These are phyloP conservation scores for Alternaria sp. DNA, from an alignment of 2,329 filamentous ascomycete species.

Conservation along the genomic window DNA sequence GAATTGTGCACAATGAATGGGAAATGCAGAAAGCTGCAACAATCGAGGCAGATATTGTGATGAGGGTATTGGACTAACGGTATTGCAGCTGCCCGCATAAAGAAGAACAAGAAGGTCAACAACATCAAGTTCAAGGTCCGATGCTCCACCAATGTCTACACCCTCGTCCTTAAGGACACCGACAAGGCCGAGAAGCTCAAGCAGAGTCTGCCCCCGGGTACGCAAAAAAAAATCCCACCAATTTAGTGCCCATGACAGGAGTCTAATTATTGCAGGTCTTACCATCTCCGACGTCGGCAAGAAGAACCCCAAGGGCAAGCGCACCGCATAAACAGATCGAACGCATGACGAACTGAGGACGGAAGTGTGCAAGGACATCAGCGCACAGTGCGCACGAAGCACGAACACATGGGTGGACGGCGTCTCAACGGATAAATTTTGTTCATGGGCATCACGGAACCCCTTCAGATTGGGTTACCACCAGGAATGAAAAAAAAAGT, in stretches of 20 bases:
- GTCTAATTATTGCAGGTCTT: constrained; percentile 56
- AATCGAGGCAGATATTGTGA: background rate
- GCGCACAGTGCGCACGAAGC: constrained; percentile 26
- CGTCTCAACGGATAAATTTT: constrained; percentile 46
- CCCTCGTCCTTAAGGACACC: constrained; percentile 95
- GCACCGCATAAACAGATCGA: constrained; percentile 41
- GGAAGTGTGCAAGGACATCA: constrained; percentile 20
- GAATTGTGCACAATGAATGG: constrained; percentile 13
- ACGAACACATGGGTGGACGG: constrained; percentile 40
- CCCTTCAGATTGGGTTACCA: constrained; percentile 34
- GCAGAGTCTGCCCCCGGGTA: constrained; percentile 98
- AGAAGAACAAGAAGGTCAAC: constrained; percentile 90
- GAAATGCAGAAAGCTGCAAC: constrained; percentile 6
- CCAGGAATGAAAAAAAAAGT: constrained; percentile 47
- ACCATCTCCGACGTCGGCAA: constrained; percentile 68
- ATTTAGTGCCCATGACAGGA: background rate
- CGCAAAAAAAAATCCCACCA: constrained; percentile 46
- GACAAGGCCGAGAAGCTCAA: constrained; percentile 99
- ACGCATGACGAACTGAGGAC: constrained; percentile 17
- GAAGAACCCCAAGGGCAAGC: constrained; percentile 69
- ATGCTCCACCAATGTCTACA: constrained; percentile 96
- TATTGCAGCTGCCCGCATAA: constrained; percentile 60
- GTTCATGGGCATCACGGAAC: constrained; percentile 45
- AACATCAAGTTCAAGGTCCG: constrained; percentile 99
- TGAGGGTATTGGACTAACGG: constrained; percentile 15